phyloP scores from a whole-genome alignment of 75 land plant species.

The Cryptomeria japonica region DNA sequence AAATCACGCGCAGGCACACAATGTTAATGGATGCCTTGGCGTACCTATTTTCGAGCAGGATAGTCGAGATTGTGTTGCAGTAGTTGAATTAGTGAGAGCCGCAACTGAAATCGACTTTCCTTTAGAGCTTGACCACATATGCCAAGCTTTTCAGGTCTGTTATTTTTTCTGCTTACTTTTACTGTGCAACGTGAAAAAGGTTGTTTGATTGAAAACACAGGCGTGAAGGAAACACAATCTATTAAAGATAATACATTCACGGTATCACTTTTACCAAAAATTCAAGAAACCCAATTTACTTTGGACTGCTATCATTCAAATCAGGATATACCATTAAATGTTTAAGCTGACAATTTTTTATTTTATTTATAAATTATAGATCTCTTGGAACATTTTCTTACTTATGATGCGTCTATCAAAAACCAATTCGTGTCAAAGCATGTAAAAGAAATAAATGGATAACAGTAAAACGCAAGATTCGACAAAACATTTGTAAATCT shows the following conservation, averaged over 20 bases:
- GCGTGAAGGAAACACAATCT: background rate
- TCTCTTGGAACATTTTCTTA: background rate
- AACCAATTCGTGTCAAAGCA: background rate
- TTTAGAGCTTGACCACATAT: conserved; percentile 41
- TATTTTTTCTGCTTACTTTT: background rate
- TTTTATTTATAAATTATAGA: background rate
- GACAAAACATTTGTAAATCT: background rate
- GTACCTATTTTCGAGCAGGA: conserved; percentile 39
- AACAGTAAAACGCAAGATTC: background rate
- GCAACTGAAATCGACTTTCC: conserved; percentile 29
- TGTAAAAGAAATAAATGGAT: background rate
- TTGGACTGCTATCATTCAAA: background rate
- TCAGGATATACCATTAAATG: background rate
- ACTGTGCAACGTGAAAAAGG: background rate
- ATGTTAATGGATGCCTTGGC: conserved; percentile 42
- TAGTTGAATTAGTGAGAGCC: conserved; percentile 36
- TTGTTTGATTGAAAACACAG: background rate
- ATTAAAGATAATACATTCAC: background rate
- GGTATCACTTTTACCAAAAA: background rate
- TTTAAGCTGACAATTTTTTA: background rate
- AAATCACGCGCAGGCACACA: conserved; percentile 33
- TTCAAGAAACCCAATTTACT: background rate
- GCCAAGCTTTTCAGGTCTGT: conserved; percentile 43
- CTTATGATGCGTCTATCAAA: background rate
- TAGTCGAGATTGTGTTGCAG: conserved; percentile 40